Percentiles rank a stretch among this genome's conserved stretches.
Evolutionary conservation across 2,329 filamentous ascomycete species (phyloP).

Genomic region (Scedosporium dehoogii): DNA sequence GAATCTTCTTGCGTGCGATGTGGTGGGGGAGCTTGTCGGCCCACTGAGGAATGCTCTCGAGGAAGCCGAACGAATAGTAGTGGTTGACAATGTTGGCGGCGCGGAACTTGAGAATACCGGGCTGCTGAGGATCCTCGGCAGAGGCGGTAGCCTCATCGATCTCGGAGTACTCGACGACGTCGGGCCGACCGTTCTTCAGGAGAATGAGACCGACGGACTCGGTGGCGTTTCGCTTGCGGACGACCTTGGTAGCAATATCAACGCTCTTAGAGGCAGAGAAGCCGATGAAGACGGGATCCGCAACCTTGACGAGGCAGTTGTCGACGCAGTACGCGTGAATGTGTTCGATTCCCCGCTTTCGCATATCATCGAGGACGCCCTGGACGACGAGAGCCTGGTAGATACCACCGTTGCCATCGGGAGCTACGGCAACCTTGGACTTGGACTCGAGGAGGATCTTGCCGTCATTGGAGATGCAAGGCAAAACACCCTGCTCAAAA

Average conservation of each 20-base stretch:
- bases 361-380: slow-evolving; percentile 79
- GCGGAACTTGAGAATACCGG: slow-evolving; percentile 81
- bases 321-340: slow-evolving; percentile 98
- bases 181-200: slow-evolving; percentile 89
- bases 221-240: slow-evolving; percentile 92
- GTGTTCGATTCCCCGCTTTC: slow-evolving; percentile 80
- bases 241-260: slow-evolving; percentile 98
- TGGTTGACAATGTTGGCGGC: slow-evolving; percentile 99
- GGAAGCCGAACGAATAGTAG: slow-evolving; percentile 93
- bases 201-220: slow-evolving; percentile 94
- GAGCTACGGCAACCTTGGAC: slow-evolving; percentile 84
- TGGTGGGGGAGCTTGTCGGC: slow-evolving; percentile 83
- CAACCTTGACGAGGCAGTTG: slow-evolving; percentile 99
- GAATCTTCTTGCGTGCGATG: slow-evolving; percentile 97
- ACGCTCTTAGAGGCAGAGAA: slow-evolving; percentile 82
- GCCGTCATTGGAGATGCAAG: slow-evolving; percentile 94
- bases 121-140: slow-evolving; percentile 73
- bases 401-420: slow-evolving; percentile 93
- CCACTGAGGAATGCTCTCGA: slow-evolving; percentile 84
- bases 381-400: slow-evolving; percentile 82
- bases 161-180: slow-evolving; percentile 98
- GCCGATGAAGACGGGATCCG: slow-evolving; percentile 89
- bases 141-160: slow-evolving; percentile 85
- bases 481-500: slow-evolving; percentile 94
- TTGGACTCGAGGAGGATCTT: slow-evolving; percentile 93